These are phyloP conservation scores for Flammula alnicola DNA, from an alignment of 1,284 basidiomycete genomes.

Conservation along the genomic window DNA sequence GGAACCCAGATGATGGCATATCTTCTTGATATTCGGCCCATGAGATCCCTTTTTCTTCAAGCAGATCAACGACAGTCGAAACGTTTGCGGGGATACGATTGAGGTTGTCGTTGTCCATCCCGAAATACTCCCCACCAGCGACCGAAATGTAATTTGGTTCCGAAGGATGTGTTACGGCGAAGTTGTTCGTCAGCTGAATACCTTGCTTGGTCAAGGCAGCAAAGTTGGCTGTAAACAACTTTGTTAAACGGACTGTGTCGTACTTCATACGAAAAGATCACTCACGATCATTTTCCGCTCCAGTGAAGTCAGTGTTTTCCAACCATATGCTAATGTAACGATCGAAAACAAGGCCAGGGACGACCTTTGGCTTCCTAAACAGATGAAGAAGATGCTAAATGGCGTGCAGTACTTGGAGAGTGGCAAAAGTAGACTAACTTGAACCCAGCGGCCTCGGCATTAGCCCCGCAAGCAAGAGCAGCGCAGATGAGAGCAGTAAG, in stretches of 20 bases:
- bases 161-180: constrained; percentile 64
- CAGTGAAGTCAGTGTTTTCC: constrained; percentile 60
- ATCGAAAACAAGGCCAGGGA: constrained; percentile 46
- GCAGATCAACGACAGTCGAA: constrained; percentile 65
- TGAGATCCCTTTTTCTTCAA: constrained; percentile 62
- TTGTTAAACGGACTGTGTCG: too few relatives aligned
- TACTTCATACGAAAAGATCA: too few relatives aligned
- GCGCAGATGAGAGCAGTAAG: constrained; percentile 8
- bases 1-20: constrained; percentile 59
- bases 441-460: constrained; percentile 1
- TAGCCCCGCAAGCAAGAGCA: constrained; percentile 9
- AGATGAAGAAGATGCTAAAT: too few relatives aligned
- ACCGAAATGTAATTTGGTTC: constrained; percentile 64
- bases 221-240: constrained; percentile 45
- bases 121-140: constrained; percentile 63
- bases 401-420: too few relatives aligned
- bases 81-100: constrained; percentile 37
- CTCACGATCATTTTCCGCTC: constrained; percentile 22
- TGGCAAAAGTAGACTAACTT: background rate
- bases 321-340: constrained; percentile 58
- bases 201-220: constrained; percentile 54
- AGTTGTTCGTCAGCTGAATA: constrained; percentile 55
- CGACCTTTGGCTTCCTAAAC: constrained; percentile 5
- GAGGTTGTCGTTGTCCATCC: constrained; percentile 50
- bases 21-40: constrained; percentile 65